These are phyloP conservation scores for Neophaeococcomyces aloes DNA, from an alignment of 2,329 filamentous ascomycete species.

Conservation along the genomic window DNA sequence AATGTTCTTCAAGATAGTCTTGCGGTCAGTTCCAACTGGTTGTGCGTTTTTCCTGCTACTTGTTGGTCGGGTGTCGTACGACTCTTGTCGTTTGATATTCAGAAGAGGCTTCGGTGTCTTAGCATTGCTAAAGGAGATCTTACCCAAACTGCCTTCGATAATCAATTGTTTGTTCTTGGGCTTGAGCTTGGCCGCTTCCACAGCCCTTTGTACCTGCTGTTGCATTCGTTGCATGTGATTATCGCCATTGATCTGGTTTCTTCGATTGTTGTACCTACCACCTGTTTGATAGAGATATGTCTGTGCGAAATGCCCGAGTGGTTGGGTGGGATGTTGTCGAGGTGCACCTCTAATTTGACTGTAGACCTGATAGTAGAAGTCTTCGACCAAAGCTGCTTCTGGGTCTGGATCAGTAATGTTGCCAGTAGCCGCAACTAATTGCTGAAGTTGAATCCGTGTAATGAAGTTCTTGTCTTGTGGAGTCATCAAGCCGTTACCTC, in stretches of 20 bases:
- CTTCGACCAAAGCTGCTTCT: constrained; percentile 74
- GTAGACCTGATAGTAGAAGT: constrained; percentile 98
- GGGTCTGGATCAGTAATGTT: constrained; percentile 69
- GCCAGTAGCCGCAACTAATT: constrained; percentile 84
- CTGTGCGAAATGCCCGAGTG: constrained; percentile 90
- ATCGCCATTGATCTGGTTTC: constrained; percentile 73
- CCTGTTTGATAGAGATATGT: constrained; percentile 96
- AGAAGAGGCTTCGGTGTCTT: constrained; percentile 92
- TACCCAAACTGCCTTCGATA: constrained; percentile 89
- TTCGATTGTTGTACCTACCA: constrained; percentile 62
- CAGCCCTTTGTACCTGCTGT: constrained; percentile 92
- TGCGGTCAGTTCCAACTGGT: constrained; percentile 61
- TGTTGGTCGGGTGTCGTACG: constrained; percentile 42
- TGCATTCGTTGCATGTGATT: constrained; percentile 99
- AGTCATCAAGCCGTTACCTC: constrained; percentile 96
- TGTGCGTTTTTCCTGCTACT: constrained; percentile 35
- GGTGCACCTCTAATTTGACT: constrained; percentile 85
- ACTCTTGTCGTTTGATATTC: constrained; percentile 84
- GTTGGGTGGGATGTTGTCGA: constrained; percentile 83
- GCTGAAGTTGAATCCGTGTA: constrained; percentile 91
- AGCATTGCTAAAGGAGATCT: constrained; percentile 97
- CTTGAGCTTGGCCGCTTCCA: constrained; percentile 93
- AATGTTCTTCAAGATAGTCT: constrained; percentile 72
- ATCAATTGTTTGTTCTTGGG: constrained; percentile 97
- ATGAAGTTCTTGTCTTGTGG: constrained; percentile 99